Percentiles rank a stretch among this genome's conserved stretches.
phyloP scores from a whole-genome alignment of 2,329 filamentous ascomycete species.

The Microcyclospora tardicrescens region DNA sequence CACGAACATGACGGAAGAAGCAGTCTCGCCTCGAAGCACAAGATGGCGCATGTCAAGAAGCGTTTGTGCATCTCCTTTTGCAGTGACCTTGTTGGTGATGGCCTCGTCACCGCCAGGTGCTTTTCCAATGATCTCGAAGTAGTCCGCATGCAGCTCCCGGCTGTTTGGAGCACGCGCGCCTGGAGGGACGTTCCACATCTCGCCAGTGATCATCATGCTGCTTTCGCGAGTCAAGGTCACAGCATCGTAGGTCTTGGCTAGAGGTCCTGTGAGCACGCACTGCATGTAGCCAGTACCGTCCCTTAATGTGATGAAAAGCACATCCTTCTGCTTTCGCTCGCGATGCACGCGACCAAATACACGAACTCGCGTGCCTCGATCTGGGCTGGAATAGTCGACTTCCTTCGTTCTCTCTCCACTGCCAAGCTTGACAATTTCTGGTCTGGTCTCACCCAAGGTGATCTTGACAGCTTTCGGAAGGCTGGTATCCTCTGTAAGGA shows the following conservation, averaged over 20 bases:
- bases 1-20: conserved; percentile 77
- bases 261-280: conserved; percentile 65
- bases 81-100: conserved; percentile 70
- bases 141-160: conserved; percentile 84
- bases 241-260: conserved; percentile 86
- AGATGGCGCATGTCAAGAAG: conserved; percentile 76
- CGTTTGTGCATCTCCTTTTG: conserved; percentile 55
- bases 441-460: conserved; percentile 58
- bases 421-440: conserved; percentile 43
- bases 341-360: conserved; percentile 76
- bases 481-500: conserved; percentile 54
- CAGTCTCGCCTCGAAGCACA: conserved; percentile 69
- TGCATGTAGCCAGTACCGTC: conserved; percentile 80
- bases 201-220: conserved; percentile 71
- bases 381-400: conserved; percentile 41
- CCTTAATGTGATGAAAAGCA: conserved; percentile 73
- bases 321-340: conserved; percentile 66
- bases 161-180: conserved; percentile 67
- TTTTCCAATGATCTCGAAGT: conserved; percentile 62
- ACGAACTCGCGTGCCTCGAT: conserved; percentile 59
- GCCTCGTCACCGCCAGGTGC: conserved; percentile 81
- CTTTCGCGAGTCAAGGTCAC: conserved; percentile 76
- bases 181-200: conserved; percentile 68
- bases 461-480: conserved; percentile 65
- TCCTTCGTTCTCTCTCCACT: conserved; percentile 33